Percentiles rank a stretch among this genome's conserved stretches.
Conservation (phyloP, 2,329 filamentous ascomycete species). For the Fusarium sororula region DNA sequence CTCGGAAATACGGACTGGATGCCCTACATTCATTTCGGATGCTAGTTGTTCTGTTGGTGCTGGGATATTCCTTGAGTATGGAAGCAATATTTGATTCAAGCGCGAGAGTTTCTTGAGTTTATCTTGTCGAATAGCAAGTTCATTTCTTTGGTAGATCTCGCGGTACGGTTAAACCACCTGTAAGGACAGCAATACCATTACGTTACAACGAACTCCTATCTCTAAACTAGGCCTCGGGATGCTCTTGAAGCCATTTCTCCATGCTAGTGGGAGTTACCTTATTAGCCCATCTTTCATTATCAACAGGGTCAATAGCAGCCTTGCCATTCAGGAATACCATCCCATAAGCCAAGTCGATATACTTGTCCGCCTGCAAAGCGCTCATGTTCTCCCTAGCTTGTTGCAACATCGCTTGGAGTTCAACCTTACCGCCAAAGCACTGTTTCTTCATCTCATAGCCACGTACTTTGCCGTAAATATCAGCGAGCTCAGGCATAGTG, state of each 20-base stretch:
- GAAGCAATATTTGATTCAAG: accelerated
- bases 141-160: no score
- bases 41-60: accelerated
- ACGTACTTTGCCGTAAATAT: not conserved
- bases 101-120: not conserved
- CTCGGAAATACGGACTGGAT: not conserved
- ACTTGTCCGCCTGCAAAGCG: not conserved
- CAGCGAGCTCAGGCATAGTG: not conserved
- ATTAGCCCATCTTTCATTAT: not conserved
- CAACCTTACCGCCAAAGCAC: not conserved
- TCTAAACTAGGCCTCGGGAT: not conserved
- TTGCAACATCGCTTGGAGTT: not conserved
- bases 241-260: not conserved
- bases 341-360: conserved; percentile 3
- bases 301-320: not conserved
- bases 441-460: not conserved
- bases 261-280: not conserved
- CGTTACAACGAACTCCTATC: accelerated
- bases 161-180: accelerated
- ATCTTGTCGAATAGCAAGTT: accelerated
- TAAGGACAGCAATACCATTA: not conserved
- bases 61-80: accelerated
- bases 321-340: not conserved
- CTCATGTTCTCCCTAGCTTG: not conserved
- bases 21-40: not conserved